These are phyloP conservation scores for Maudiozyma pseudohumilis DNA, from an alignment of 805 yeast genomes.

Conservation along the genomic window DNA sequence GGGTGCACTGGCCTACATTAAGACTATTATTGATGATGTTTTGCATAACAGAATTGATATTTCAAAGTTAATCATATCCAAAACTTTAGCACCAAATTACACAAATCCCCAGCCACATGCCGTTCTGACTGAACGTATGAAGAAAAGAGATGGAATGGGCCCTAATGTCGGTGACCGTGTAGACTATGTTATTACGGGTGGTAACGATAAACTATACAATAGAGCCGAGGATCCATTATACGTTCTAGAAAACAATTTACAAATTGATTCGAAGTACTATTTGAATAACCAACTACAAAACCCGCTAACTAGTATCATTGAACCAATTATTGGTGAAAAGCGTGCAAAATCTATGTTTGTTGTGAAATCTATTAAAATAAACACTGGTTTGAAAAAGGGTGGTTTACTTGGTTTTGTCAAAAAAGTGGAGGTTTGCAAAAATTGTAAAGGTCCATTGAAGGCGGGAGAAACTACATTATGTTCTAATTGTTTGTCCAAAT, in stretches of 20 bases:
- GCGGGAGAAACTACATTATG: constrained; percentile 70
- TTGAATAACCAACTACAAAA: constrained; percentile 87
- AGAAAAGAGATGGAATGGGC: constrained; percentile 94
- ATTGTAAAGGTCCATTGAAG: constrained; percentile 71
- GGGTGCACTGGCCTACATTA: constrained; percentile 78
- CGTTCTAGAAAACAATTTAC: constrained; percentile 83
- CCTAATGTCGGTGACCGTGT: constrained; percentile 97
- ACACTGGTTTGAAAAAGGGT: constrained; percentile 57
- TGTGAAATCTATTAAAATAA: constrained; percentile 36
- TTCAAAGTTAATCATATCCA: constrained; percentile 87
- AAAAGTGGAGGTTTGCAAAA: constrained; percentile 79
- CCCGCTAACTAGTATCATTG: constrained; percentile 87
- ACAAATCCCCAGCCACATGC: constrained; percentile 97
- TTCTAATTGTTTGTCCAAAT: constrained; percentile 58
- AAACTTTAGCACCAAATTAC: constrained; percentile 85
- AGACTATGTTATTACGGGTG: constrained; percentile 86
- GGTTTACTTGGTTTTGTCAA: constrained; percentile 89
- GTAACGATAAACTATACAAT: constrained; percentile 78
- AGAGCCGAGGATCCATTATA: constrained; percentile 95
- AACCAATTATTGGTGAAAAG: constrained; percentile 84
- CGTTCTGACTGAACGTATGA: constrained; percentile 91
- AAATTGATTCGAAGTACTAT: constrained; percentile 90
- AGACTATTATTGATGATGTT: constrained; percentile 78
- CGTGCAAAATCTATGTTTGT: constrained; percentile 70
- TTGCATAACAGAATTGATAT: constrained; percentile 86